These are phyloP conservation scores for Ballota nigra DNA, from an alignment of 257 asterid genomes.

Conservation along the genomic window DNA sequence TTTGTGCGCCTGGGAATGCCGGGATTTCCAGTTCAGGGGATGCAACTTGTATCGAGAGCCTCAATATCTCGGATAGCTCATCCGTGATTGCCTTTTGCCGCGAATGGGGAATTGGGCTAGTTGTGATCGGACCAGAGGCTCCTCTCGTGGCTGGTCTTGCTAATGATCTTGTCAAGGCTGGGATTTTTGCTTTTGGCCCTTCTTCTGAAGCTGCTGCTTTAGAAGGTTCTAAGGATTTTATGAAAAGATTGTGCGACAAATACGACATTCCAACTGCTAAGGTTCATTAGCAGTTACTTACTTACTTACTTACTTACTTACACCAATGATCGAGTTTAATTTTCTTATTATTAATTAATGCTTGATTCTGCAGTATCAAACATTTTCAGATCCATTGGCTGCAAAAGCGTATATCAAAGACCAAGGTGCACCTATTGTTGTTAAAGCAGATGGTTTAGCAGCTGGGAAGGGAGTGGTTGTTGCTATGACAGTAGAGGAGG, in stretches of 20 bases:
- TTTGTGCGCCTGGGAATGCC: slow-evolving; percentile 96
- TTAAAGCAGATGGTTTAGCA: slow-evolving; percentile 94
- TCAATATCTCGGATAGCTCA: slow-evolving; percentile 64
- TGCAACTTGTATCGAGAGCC: slow-evolving; percentile 76
- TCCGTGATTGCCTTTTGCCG: slow-evolving; percentile 77
- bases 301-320: no score
- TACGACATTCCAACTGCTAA: slow-evolving; percentile 92
- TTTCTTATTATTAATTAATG: not conserved
- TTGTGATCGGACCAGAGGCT: slow-evolving; percentile 93
- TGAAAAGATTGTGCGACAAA: slow-evolving; percentile 86
- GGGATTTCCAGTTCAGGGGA: slow-evolving; percentile 84
- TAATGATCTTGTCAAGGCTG: slow-evolving; percentile 83
- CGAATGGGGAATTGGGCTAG: slow-evolving; percentile 76
- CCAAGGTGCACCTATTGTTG: slow-evolving; percentile 84
- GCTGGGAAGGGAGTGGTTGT: slow-evolving; percentile 95
- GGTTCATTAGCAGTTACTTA: slow-evolving; percentile 36
- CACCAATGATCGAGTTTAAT: not conserved
- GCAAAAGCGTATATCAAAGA: slow-evolving; percentile 76
- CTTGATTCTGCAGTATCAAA: slow-evolving; percentile 60
- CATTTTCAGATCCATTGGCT: slow-evolving; percentile 60
- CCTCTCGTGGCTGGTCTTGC: slow-evolving; percentile 95
- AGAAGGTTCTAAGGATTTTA: slow-evolving; percentile 90
- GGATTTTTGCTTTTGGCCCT: slow-evolving; percentile 90
- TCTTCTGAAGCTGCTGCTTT: slow-evolving; percentile 95
- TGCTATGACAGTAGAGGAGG: slow-evolving; percentile 78